These are phyloP conservation scores for Torrubiellomyces zombiae DNA, from an alignment of 2,329 filamentous ascomycete species.

Conservation along the genomic window DNA sequence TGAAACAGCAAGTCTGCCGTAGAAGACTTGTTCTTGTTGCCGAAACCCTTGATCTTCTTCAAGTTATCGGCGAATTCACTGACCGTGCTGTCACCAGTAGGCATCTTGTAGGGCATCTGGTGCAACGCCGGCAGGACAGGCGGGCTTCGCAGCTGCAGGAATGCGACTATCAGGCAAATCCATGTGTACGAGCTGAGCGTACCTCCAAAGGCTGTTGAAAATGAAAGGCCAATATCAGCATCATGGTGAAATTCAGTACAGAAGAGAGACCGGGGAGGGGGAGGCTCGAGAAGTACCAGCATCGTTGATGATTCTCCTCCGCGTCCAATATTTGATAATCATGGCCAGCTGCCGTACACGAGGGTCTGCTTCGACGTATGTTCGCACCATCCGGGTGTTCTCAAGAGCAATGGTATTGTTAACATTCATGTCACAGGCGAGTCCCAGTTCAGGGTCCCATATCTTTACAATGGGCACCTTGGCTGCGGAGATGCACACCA, in stretches of 20 bases:
- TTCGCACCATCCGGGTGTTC: slow-evolving; percentile 95
- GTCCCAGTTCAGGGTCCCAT: slow-evolving; percentile 81
- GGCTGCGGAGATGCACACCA: slow-evolving; percentile 84
- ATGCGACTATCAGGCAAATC: slow-evolving; percentile 97
- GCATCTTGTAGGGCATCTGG: slow-evolving; percentile 33
- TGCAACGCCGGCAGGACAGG: slow-evolving; percentile 78
- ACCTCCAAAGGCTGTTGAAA: slow-evolving; percentile 74
- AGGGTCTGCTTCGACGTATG: slow-evolving; percentile 85
- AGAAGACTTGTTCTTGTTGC: slow-evolving; percentile 63
- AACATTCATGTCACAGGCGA: slow-evolving; percentile 96
- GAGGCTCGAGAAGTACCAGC: slow-evolving; percentile 52
- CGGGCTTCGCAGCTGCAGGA: slow-evolving; percentile 72
- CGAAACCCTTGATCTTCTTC: slow-evolving; percentile 55
- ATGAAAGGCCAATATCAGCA: too few relatives aligned
- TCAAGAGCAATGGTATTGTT: slow-evolving; percentile 92
- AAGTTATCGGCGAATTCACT: slow-evolving; percentile 81
- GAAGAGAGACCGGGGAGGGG: background rate
- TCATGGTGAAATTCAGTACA: too few relatives aligned
- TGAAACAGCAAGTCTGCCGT: slow-evolving; percentile 79
- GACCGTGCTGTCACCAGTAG: slow-evolving; percentile 45
- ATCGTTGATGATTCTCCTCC: slow-evolving; percentile 82
- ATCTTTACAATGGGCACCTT: slow-evolving; percentile 98
- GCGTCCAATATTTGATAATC: slow-evolving; percentile 96
- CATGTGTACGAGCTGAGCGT: slow-evolving; percentile 97
- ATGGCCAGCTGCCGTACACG: slow-evolving; percentile 85